These are phyloP conservation scores for Aspergillus pseudoterreus DNA, from an alignment of 2,329 filamentous ascomycete species.

Conservation along the genomic window DNA sequence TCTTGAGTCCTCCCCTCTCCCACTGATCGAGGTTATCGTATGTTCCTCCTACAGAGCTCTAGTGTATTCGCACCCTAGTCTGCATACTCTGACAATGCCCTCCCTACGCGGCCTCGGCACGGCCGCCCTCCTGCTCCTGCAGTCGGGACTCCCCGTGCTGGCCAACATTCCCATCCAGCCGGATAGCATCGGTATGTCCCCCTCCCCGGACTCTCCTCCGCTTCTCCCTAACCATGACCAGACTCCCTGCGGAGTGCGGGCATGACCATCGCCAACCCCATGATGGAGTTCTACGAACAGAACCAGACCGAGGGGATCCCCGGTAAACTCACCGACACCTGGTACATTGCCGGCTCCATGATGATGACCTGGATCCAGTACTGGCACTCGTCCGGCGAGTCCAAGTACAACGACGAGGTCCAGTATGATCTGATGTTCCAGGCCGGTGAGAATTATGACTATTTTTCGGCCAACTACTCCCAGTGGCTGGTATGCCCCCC, in stretches of 20 bases:
- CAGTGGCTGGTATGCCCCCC: slow-evolving; percentile 31
- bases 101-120: background rate
- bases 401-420: slow-evolving; percentile 65
- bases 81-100: background rate
- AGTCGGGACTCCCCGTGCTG: background rate
- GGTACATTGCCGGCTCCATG: slow-evolving; percentile 68
- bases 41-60: too few relatives aligned
- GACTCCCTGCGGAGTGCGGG: slow-evolving; percentile 7
- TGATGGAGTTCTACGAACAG: slow-evolving; percentile 7
- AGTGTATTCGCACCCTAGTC: too few relatives aligned
- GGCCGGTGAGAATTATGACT: slow-evolving; percentile 67
- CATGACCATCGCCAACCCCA: slow-evolving; percentile 3
- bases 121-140: background rate
- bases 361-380: slow-evolving; percentile 68
- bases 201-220: background rate
- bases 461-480: slow-evolving; percentile 27
- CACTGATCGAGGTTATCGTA: too few relatives aligned
- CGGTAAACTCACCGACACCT: slow-evolving; percentile 22
- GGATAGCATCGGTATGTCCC: background rate
- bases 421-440: slow-evolving; percentile 59
- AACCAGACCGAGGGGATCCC: slow-evolving; percentile 9
- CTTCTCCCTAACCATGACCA: background rate
- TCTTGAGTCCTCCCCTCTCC: background rate
- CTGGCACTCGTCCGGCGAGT: slow-evolving; percentile 73
- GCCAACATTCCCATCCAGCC: background rate